Conservation (phyloP, 208 protist species). For the Porcisia hertigi region DNA sequence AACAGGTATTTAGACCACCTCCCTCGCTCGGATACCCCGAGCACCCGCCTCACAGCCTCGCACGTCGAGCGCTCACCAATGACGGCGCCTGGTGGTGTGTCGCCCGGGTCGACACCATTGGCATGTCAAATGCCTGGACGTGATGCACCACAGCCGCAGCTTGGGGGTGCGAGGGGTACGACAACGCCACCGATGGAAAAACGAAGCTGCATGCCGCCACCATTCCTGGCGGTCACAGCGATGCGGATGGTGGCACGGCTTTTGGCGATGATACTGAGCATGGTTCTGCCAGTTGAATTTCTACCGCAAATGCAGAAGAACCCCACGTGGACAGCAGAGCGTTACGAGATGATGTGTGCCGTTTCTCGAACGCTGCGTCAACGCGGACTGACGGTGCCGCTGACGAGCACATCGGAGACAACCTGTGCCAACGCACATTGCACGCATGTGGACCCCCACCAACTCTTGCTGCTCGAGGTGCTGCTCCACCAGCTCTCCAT, state of each 20-base stretch:
- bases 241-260: conserved; percentile 22
- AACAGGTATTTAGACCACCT: conserved; percentile 18
- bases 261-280: conserved; percentile 19
- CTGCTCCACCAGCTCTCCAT: conserved; percentile 50
- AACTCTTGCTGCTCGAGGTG: conserved; percentile 48
- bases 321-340: conserved; percentile 19
- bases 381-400: conserved; percentile 24
- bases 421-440: conserved; percentile 12
- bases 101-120: not conserved
- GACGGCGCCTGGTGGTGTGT: not conserved
- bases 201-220: conserved; percentile 1
- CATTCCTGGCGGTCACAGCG: conserved; percentile 22
- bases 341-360: conserved; percentile 14
- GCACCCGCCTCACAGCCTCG: conserved; percentile 3
- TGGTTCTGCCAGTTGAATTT: conserved; percentile 19
- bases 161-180: not conserved
- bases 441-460: conserved; percentile 27
- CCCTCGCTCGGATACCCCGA: conserved; percentile 16
- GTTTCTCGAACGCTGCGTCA: conserved; percentile 24
- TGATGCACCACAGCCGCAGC: not conserved
- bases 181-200: not conserved
- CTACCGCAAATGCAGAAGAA: conserved; percentile 17
- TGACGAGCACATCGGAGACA: not conserved
- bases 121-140: not conserved
- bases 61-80: not conserved